Percentiles rank a stretch among this genome's conserved stretches.
These are phyloP conservation scores for Termitomyces sp. DNA, from an alignment of 1,284 basidiomycete genomes.

Conservation along the genomic window DNA sequence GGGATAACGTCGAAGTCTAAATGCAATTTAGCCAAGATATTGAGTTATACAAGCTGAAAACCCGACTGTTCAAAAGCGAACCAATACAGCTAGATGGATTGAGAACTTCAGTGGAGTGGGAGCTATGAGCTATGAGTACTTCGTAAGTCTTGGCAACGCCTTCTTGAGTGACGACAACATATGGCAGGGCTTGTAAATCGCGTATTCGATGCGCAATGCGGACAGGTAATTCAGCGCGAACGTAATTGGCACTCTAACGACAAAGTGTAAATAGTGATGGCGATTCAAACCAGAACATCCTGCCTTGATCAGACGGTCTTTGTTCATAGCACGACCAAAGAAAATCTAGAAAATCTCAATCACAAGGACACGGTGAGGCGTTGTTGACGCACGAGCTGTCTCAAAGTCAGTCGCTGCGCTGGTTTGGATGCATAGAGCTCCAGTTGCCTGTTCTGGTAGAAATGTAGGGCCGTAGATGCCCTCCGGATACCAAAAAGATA, in stretches of 20 bases:
- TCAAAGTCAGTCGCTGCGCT: constrained; percentile 69
- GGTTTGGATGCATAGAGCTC: constrained; percentile 78
- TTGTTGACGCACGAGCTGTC: constrained; percentile 68
- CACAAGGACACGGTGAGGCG: background rate
- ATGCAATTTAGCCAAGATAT: constrained; percentile 11
- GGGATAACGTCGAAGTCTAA: constrained; percentile 74
- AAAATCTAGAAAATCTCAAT: constrained; percentile 41
- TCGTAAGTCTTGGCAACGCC: constrained; percentile 83
- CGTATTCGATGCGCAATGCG: constrained; percentile 85
- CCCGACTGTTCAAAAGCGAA: constrained; percentile 74
- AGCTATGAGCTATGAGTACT: constrained; percentile 30
- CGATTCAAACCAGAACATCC: constrained; percentile 11
- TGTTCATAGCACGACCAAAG: constrained; percentile 73
- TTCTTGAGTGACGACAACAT: constrained; percentile 85
- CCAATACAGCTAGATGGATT: constrained; percentile 62
- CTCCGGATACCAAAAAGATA: constrained; percentile 10
- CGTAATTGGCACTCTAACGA: constrained; percentile 79
- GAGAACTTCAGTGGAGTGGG: background rate
- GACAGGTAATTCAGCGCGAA: constrained; percentile 83
- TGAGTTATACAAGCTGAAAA: background rate
- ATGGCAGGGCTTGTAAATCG: constrained; percentile 84
- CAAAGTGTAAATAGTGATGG: constrained; percentile 3
- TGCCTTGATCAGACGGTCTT: constrained; percentile 71
- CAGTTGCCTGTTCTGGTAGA: constrained; percentile 82
- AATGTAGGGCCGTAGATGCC: constrained; percentile 57